Conservation (phyloP, 805 yeast genomes). For the Maudiozyma pseudohumilis region DNA sequence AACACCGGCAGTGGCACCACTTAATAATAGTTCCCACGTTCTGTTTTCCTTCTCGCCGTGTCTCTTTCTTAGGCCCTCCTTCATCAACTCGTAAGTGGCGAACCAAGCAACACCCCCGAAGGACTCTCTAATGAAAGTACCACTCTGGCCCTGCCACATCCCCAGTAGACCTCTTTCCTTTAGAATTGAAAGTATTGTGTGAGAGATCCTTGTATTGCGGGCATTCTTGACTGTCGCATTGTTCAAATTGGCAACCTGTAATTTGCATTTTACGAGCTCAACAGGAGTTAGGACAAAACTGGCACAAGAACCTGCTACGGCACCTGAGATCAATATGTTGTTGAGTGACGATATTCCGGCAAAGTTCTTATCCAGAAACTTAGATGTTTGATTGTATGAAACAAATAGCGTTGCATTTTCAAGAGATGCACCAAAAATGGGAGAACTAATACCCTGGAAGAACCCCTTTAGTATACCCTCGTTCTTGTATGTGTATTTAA, state of each 20-base stretch:
- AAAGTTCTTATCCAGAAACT: conserved; percentile 23
- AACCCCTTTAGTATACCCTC: conserved; percentile 71
- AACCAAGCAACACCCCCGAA: conserved; percentile 94
- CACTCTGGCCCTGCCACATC: conserved; percentile 78
- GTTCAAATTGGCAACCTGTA: conserved; percentile 51
- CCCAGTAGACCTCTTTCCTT: conserved; percentile 53
- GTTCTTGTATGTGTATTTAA: conserved; percentile 44
- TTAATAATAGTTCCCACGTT: conserved; percentile 47
- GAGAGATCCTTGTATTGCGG: conserved; percentile 22
- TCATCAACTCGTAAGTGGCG: conserved; percentile 67
- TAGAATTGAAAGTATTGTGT: conserved; percentile 36
- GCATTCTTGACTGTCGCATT: conserved; percentile 9
- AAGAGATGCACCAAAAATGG: conserved; percentile 80
- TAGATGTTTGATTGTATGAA: conserved; percentile 44
- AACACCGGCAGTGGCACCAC: conserved; percentile 85
- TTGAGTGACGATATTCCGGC: conserved; percentile 30
- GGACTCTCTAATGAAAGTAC: conserved; percentile 73
- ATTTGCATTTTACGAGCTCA: conserved; percentile 76
- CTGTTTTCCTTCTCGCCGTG: conserved; percentile 24
- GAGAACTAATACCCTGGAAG: conserved; percentile 69
- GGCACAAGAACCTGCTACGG: conserved; percentile 70
- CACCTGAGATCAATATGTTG: conserved; percentile 58
- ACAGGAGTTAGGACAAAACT: conserved; percentile 82
- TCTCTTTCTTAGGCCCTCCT: conserved; percentile 24
- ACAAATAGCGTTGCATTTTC: conserved; percentile 78